Percentiles rank a stretch among this genome's conserved stretches.
Conservation (phyloP, 768 basidiomycete genomes). For the Floccularia luteovirens region DNA sequence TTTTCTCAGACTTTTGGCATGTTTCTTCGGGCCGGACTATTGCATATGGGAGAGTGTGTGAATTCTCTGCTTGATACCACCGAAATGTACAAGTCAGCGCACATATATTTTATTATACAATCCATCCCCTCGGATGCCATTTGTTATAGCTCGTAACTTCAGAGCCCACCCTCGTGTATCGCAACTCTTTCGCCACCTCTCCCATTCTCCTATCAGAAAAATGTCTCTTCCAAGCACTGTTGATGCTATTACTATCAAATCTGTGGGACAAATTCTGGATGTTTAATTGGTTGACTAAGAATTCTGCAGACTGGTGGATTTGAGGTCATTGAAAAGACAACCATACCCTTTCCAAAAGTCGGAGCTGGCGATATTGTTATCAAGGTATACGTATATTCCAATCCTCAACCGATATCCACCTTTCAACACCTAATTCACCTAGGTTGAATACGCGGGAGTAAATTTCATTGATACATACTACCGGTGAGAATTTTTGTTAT, state of each 20-base stretch:
- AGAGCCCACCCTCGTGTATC: background rate
- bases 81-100: no score
- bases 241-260: constrained; percentile 64
- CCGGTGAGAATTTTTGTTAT: constrained; percentile 33
- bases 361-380: constrained; percentile 52
- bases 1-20: no score
- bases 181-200: constrained; percentile 20
- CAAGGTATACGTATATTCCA: constrained; percentile 17
- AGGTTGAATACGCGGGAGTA: constrained; percentile 73
- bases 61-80: no score
- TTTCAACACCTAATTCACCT: background rate
- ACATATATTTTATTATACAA: no score
- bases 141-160: background rate
- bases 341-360: constrained; percentile 59
- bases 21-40: no score
- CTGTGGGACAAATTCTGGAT: constrained; percentile 17
- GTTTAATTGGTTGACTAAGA: constrained; percentile 17
- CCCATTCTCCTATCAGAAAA: constrained; percentile 11
- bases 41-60: no score
- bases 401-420: background rate
- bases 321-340: constrained; percentile 67
- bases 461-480: constrained; percentile 88
- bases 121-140: constrained; percentile 8
- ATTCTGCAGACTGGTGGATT: constrained; percentile 71
- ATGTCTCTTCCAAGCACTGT: constrained; percentile 57